Base-by-base conservation (phyloP, 768 basidiomycete genomes). In the Calocybe gangraenosa region DNA sequence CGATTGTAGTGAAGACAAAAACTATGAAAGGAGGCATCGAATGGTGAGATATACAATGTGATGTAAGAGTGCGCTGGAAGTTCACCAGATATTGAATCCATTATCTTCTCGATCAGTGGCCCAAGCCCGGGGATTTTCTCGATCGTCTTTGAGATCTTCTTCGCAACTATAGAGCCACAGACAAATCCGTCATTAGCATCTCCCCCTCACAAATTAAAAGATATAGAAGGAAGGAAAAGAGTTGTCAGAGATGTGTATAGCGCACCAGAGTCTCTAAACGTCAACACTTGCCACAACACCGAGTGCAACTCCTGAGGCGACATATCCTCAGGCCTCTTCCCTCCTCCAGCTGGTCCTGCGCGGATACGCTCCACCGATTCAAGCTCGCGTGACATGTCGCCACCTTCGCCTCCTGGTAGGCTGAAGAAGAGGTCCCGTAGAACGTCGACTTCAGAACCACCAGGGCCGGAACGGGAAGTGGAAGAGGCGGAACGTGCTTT, bases 111-210 rank as follows among this genome's bases (percentile, higher is more conserved):
- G 39, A 92, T 76, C 45, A 93, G 59, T 0, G 79, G 59, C 0
- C 73, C 69, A 7, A 94, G 68, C 0, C 92, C 91, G 0, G 92
- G 92, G 40, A 93, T 91, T 64, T 81, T 87, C 65, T 94, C 89
- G 76, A 54, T 50, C 23, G 79, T 86, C 47, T 72, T 78, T 56
- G 78, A 75, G 37, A 95, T 88, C 63, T 81, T 84, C 74, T 92
- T 93, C 56, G 81, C 74, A 21, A 87, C 79, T 78, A 50, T 13
- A 35, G 9, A 13, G 23, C 7, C 22, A 36, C 25, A 11, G 11
- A 28, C n/a, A 11, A 40, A 23, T 2, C 17, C 13, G 22, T 38
- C 18, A 45, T 40, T 32, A 42, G 2, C 40, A 42, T 33, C 14
- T 11, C 11, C 11, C 25, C 11, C 6, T 28, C 25, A 28, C 25